Evolutionary conservation across 2,329 filamentous ascomycete genomes (phyloP).

Genomic region (Paecilomyces sp.): DNA sequence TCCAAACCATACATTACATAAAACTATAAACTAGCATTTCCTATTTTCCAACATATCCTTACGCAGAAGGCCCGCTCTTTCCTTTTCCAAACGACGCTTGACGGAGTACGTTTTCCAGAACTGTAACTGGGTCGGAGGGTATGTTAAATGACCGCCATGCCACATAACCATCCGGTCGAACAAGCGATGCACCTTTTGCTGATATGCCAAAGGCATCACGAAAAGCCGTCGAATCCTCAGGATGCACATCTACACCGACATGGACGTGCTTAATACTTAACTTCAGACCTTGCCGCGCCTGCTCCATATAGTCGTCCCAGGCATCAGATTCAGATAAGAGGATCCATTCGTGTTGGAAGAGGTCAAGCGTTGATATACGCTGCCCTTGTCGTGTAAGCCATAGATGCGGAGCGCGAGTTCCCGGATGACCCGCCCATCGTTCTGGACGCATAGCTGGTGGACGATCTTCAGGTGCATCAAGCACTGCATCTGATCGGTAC

Average conservation of each 20-base stretch:
- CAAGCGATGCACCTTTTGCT: slow-evolving; percentile 18
- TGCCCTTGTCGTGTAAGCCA: slow-evolving; percentile 17
- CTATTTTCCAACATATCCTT: background rate
- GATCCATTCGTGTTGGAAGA: slow-evolving; percentile 20
- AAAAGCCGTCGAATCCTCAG: slow-evolving; percentile 8
- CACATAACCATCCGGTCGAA: slow-evolving; percentile 30
- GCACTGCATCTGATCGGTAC: slow-evolving; percentile 16
- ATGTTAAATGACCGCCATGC: slow-evolving; percentile 19
- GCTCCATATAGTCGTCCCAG: slow-evolving; percentile 6
- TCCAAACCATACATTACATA: no score
- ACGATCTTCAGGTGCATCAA: slow-evolving; percentile 4
- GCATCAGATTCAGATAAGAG: slow-evolving; percentile 16
- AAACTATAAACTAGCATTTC: no score
- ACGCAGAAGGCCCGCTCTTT: background rate
- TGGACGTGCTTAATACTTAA: slow-evolving; percentile 5
- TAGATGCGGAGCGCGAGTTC: slow-evolving; percentile 25
- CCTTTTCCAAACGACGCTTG: background rate
- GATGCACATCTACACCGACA: slow-evolving; percentile 8
- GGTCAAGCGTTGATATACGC: slow-evolving; percentile 23
- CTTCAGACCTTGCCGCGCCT: slow-evolving; percentile 7
- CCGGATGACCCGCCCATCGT: slow-evolving; percentile 19
- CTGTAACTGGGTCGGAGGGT: slow-evolving; percentile 15
- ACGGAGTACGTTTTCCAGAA: background rate
- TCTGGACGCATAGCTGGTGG: slow-evolving; percentile 13
- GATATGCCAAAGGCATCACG: slow-evolving; percentile 18